Conservation (phyloP, 257 asterid species). For the Craterostigma plantagineum region DNA sequence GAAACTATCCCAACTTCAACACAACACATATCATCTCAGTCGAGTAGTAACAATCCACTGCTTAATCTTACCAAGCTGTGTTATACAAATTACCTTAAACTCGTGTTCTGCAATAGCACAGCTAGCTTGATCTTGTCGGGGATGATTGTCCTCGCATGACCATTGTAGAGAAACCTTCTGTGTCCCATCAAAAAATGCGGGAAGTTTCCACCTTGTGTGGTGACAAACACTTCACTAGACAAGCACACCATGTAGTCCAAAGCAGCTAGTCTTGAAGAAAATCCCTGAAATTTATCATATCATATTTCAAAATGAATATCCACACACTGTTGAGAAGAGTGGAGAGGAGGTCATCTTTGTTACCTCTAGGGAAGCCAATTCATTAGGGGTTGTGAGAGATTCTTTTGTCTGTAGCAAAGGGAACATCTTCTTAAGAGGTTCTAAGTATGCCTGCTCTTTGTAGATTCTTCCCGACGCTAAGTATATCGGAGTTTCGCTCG, state of each 20-base stretch:
- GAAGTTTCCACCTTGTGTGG: slow-evolving; percentile 90
- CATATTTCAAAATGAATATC: neutral
- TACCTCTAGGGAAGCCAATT: slow-evolving; percentile 61
- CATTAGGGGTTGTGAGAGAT: slow-evolving; percentile 49
- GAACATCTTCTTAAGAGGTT: slow-evolving; percentile 62
- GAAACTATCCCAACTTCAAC: slow-evolving; percentile 56
- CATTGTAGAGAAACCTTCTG: slow-evolving; percentile 57
- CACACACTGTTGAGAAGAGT: neutral
- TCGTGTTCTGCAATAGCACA: slow-evolving; percentile 42
- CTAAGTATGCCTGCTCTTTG: slow-evolving; percentile 35
- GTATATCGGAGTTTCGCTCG: slow-evolving; percentile 50
- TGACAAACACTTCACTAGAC: slow-evolving; percentile 78
- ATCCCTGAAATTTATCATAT: slow-evolving; percentile 25
- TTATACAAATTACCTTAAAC: slow-evolving; percentile 33
- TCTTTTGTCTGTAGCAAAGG: slow-evolving; percentile 70
- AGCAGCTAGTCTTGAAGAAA: slow-evolving; percentile 77
- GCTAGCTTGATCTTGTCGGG: slow-evolving; percentile 73
- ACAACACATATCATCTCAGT: neutral
- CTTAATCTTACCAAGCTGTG: neutral
- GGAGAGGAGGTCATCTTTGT: neutral
- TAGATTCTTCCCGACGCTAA: slow-evolving; percentile 76
- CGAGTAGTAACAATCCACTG: neutral
- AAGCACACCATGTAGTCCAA: slow-evolving; percentile 72
- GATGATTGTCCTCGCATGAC: slow-evolving; percentile 74
- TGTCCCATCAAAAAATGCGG: slow-evolving; percentile 91